Conservation (phyloP, 768 basidiomycete genomes). For the Termitomyces sp. region DNA sequence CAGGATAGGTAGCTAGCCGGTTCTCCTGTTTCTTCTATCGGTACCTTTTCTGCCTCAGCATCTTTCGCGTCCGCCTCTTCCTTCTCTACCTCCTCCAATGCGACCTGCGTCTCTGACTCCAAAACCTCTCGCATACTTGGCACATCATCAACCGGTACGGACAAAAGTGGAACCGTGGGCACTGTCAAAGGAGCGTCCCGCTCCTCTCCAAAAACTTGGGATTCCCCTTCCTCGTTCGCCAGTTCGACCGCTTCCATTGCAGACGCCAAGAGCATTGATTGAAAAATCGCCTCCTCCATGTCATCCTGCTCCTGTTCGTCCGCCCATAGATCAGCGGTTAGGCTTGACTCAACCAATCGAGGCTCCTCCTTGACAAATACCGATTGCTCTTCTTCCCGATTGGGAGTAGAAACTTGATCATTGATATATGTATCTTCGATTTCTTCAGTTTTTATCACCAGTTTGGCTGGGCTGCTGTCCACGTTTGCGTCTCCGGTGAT, state of each 20-base stretch:
- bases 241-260: not conserved
- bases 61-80: not conserved
- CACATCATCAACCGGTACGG: not conserved
- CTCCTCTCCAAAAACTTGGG: not conserved
- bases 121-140: not conserved
- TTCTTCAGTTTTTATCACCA: not conserved
- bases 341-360: not conserved
- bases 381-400: not conserved
- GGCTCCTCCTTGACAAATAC: not conserved
- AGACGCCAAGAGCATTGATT: not conserved
- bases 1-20: not conserved
- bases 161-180: not conserved
- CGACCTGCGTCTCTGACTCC: not conserved
- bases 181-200: not conserved
- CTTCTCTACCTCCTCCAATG: not conserved
- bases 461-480: not conserved
- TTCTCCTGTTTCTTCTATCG: not conserved
- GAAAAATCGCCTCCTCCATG: not conserved
- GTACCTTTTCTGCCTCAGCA: not conserved
- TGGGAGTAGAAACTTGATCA: too few relatives aligned
- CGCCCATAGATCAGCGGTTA: not conserved
- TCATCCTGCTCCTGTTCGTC: not conserved
- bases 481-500: not conserved
- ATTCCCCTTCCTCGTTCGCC: not conserved
- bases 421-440: not conserved